Conservation (phyloP, 179 eudicot species). For the Drosera spatulata region DNA sequence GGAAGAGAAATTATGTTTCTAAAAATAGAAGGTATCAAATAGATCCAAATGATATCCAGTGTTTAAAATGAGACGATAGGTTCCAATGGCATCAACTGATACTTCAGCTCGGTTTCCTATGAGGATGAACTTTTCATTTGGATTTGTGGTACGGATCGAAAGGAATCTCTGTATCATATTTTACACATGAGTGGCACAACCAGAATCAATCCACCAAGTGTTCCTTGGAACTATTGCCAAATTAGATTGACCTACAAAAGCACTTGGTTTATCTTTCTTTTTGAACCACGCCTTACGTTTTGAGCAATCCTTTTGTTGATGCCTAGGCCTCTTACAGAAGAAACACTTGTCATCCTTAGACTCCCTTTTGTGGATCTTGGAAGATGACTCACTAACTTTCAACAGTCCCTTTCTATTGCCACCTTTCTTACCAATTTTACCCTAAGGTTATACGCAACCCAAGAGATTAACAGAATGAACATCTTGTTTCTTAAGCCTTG, state of each 20-base stretch:
- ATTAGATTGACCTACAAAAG: slow-evolving; percentile 8
- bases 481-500: too few species aligned
- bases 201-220: too few species aligned
- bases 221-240: too few species aligned
- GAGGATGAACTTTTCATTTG: slow-evolving; percentile 2
- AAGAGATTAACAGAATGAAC: too few species aligned
- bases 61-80: slow-evolving; percentile 6
- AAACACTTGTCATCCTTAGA: background rate
- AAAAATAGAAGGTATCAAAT: slow-evolving; percentile 3
- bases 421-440: slow-evolving; percentile 3
- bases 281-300: slow-evolving; percentile 5
- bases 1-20: background rate
- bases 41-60: slow-evolving; percentile 6
- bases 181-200: slow-evolving; percentile 5
- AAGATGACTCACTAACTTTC: background rate
- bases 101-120: slow-evolving; percentile 3
- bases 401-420: background rate
- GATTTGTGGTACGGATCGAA: slow-evolving; percentile 6
- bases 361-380: slow-evolving; percentile 1
- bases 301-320: slow-evolving; percentile 10
- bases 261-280: slow-evolving; percentile 3
- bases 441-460: background rate
- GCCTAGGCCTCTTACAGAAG: slow-evolving; percentile 5
- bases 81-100: slow-evolving; percentile 10
- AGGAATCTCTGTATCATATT: slow-evolving; percentile 8